Base-by-base conservation (phyloP, 2,329 filamentous ascomycete genomes). In the Bertia moriformis region DNA sequence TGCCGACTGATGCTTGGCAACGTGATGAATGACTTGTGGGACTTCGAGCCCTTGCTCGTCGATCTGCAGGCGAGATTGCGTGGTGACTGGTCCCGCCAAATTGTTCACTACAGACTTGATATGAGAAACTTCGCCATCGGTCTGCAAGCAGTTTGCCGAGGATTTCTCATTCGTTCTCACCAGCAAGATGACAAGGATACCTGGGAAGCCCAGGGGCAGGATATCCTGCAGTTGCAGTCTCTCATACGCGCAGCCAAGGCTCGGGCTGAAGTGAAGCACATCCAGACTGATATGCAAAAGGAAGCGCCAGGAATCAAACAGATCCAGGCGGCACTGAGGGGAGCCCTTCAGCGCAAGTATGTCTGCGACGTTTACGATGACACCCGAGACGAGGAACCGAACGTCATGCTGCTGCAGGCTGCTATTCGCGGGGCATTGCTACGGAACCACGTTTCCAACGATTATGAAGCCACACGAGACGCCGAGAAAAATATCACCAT, bases 1-100 rank as follows among this genome's bases (percentile, higher is more conserved):
- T 56, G 84, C 37, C 75, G 91, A 40, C 68, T 95, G 52, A 70
- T 69, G 40, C 72, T 96, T 2, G 87, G 86, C 3, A 66, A 81
- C 38, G 69, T 76, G 40, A 96, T 98, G 91, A 83, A 94, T 50
- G 62, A 73, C 33, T 69, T 98, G 3, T 98, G 91, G 91, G 82
- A 91, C 44, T 70, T 73, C 12, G 91, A 98, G 57, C 70, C 79
- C 18, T 67, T 71, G 56, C 60, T 98, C 19, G 62, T 89, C 33
- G 81, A 93, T 39, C 65, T 98, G 7, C 93, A 98, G 56, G 76
- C 88, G 4, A 75, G 81, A 29, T 82, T 96, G 40, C 78, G 91
- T 42, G 93, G 87, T 39, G 86, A 93, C 50, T 94, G 85, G 60
- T 73, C 84, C 2, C 71, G 89, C 36, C 86, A 95, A 55, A 73